Percentiles rank a stretch among this genome's conserved stretches.
These are phyloP conservation scores for Fusarium nanum DNA, from an alignment of 2,329 filamentous ascomycete genomes.

Conservation along the genomic window DNA sequence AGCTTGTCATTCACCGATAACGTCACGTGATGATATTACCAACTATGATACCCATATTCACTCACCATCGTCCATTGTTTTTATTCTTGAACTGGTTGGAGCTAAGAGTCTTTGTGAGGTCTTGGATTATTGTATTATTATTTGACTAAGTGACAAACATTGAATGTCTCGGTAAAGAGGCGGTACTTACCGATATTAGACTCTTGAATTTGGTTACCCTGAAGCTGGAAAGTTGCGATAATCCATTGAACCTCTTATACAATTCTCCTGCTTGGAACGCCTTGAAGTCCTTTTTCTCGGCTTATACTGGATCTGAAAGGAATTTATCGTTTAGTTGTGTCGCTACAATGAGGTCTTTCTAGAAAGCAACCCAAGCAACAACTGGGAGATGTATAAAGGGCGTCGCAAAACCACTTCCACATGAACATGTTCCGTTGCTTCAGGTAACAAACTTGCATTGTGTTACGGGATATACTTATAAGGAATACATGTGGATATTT, in stretches of 20 bases:
- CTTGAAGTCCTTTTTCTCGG: background rate
- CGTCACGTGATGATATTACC: conserved; percentile 30
- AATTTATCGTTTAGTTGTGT: too few species aligned
- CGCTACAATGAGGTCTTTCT: too few species aligned
- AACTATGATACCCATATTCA: conserved; percentile 4
- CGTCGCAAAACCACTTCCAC: too few species aligned
- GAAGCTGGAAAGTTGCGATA: background rate
- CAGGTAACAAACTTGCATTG: too few species aligned
- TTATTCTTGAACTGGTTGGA: background rate
- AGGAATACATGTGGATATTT: too few species aligned
- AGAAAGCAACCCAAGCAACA: too few species aligned
- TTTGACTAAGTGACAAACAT: background rate
- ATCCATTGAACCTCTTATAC: background rate
- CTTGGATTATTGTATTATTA: background rate
- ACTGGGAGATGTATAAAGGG: too few species aligned
- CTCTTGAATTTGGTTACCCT: background rate
- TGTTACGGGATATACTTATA: too few species aligned
- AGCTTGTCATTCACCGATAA: conserved; percentile 29
- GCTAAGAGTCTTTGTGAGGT: background rate
- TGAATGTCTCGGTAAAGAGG: background rate
- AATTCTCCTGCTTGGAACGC: background rate
- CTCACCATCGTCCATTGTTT: conserved; percentile 30
- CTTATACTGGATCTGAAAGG: too few species aligned
- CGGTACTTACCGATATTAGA: background rate
- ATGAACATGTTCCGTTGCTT: fast-evolving